phyloP scores from a whole-genome alignment of 768 basidiomycete species.

The Amanita rimosa region DNA sequence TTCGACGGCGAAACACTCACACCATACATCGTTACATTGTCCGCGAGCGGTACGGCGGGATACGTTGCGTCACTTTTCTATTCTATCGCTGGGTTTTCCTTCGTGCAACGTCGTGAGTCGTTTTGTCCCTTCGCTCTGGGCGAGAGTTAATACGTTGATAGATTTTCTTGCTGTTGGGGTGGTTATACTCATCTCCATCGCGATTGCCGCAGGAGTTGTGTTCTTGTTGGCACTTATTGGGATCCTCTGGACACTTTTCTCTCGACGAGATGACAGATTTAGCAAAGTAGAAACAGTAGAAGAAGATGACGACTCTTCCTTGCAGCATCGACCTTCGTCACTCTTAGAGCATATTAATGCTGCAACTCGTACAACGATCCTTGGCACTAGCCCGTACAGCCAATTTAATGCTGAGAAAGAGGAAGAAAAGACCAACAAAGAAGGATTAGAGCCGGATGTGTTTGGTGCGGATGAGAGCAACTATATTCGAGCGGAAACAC shows the following conservation, averaged over 20 bases:
- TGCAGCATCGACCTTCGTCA: slow-evolving; percentile 75
- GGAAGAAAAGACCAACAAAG: slow-evolving; percentile 31
- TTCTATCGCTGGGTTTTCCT: slow-evolving; percentile 70
- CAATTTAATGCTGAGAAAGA: slow-evolving; percentile 41
- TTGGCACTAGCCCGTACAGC: slow-evolving; percentile 39
- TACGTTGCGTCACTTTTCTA: slow-evolving; percentile 71
- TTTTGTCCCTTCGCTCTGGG: slow-evolving; percentile 8
- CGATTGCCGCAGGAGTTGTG: slow-evolving; percentile 89
- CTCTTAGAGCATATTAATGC: slow-evolving; percentile 87
- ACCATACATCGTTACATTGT: slow-evolving; percentile 70
- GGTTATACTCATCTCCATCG: slow-evolving; percentile 95
- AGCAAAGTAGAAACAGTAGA: slow-evolving; percentile 53
- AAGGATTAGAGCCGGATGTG: slow-evolving; percentile 35
- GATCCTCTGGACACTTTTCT: slow-evolving; percentile 83
- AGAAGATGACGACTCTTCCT: slow-evolving; percentile 66
- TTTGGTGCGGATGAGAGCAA: slow-evolving; percentile 70
- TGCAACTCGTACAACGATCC: slow-evolving; percentile 74
- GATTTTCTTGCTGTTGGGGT: slow-evolving; percentile 87
- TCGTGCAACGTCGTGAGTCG: slow-evolving; percentile 46
- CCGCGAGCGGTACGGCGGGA: slow-evolving; percentile 57
- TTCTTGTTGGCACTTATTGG: slow-evolving; percentile 80
- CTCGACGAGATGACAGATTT: slow-evolving; percentile 64
- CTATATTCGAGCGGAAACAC: slow-evolving; percentile 73
- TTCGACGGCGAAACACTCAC: slow-evolving; percentile 78
- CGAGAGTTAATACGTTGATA: slow-evolving; percentile 15